A percentile compares a stretch with the other conserved stretches of the same genome.
Conservation (phyloP, 2,329 filamentous ascomycete genomes). For the Colletotrichum euphorbiae region DNA sequence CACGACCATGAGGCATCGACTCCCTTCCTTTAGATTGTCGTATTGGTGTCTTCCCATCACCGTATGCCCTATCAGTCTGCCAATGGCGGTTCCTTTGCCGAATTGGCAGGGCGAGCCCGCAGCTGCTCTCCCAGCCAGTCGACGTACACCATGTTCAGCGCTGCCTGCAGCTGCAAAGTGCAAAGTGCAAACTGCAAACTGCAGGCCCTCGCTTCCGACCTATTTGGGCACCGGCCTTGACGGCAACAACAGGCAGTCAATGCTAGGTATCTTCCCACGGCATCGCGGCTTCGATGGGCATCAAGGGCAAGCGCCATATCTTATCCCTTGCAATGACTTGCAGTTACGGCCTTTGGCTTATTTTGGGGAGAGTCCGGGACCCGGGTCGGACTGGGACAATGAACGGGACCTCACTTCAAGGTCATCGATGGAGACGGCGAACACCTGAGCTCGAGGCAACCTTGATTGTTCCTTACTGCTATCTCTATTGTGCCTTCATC, state of each 20-base stretch:
- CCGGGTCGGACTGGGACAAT: conserved; percentile 1
- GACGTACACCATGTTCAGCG: conserved; percentile 28
- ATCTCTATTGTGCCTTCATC: too few species aligned
- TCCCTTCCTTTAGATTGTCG: neutral
- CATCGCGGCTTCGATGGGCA: neutral
- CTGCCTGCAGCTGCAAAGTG: conserved; percentile 24
- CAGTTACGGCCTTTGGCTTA: neutral
- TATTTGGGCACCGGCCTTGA: conserved; percentile 19
- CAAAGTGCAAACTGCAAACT: conserved; percentile 22
- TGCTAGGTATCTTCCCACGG: neutral
- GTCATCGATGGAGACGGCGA: neutral
- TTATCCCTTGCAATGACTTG: conserved; percentile 32
- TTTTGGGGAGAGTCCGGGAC: neutral
- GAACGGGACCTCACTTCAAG: neutral
- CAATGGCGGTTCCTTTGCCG: neutral
- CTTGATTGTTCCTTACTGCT: too few species aligned
- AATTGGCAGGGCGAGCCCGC: conserved; percentile 25
- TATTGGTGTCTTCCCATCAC: neutral
- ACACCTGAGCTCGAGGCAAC: neutral
- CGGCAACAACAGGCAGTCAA: neutral
- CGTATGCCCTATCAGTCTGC: neutral
- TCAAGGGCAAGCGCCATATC: conserved; percentile 20
- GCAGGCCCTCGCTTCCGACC: conserved; percentile 3
- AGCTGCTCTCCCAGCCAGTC: conserved; percentile 33
- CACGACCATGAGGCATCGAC: neutral